Conservation (phyloP, 192 early-diverging fungal genomes). For the Coemansia sp. region DNA sequence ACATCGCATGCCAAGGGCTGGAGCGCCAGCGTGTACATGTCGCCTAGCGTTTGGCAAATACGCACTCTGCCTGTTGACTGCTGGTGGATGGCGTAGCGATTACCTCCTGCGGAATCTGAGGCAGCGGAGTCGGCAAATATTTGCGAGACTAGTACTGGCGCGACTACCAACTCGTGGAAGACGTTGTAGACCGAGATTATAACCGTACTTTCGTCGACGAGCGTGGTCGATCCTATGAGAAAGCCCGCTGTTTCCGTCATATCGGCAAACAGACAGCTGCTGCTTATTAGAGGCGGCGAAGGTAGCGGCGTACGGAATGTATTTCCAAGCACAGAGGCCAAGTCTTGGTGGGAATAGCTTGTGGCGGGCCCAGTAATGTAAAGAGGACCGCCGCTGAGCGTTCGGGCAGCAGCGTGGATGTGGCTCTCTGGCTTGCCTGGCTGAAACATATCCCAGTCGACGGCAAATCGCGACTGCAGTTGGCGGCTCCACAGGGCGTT, state of each 20-base stretch:
- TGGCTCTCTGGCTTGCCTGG: slow-evolving; percentile 48
- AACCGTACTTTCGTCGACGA: slow-evolving; percentile 1
- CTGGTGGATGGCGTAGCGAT: slow-evolving; percentile 27
- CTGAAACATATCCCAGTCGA: slow-evolving; percentile 67
- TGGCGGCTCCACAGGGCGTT: slow-evolving; percentile 55
- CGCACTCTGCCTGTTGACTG: slow-evolving; percentile 24
- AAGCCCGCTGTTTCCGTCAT: slow-evolving; percentile 22
- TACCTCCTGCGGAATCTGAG: background rate
- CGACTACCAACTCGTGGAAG: slow-evolving; percentile 12
- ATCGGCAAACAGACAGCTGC: slow-evolving; percentile 30
- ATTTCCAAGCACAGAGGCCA: slow-evolving; percentile 5
- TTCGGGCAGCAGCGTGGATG: slow-evolving; percentile 56
- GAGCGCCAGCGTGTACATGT: slow-evolving; percentile 18
- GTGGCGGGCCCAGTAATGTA: slow-evolving; percentile 56
- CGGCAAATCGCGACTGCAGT: slow-evolving; percentile 17
- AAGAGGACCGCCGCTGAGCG: slow-evolving; percentile 59
- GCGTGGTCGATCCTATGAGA: slow-evolving; percentile 12
- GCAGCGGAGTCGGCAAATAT: background rate
- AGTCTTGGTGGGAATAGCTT: slow-evolving; percentile 9
- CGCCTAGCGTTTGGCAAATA: background rate
- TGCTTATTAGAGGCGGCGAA: slow-evolving; percentile 16
- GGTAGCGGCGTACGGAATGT: background rate
- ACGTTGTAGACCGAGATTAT: slow-evolving; percentile 28
- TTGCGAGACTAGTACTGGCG: slow-evolving; percentile 13
- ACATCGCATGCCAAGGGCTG: slow-evolving; percentile 26